Conservation (phyloP, 805 yeast species). For the Saccharomycopsis sp. region DNA sequence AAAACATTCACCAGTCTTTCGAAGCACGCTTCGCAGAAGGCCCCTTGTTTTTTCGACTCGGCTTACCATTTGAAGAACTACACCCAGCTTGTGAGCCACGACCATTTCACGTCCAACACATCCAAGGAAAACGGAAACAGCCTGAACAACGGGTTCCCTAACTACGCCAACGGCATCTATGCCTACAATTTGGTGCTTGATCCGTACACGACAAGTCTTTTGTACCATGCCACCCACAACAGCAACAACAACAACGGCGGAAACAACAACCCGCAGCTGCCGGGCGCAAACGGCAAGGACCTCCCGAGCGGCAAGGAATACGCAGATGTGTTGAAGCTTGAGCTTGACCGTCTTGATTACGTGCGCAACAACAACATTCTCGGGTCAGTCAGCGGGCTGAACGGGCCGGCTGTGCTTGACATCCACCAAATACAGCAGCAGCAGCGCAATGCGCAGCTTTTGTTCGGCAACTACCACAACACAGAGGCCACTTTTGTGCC, state of each 20-base stretch:
- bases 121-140: slow-evolving; percentile 3
- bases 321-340: slow-evolving; percentile 1
- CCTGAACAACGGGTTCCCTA: slow-evolving; percentile 14
- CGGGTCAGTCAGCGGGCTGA: background rate
- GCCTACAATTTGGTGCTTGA: slow-evolving; percentile 14
- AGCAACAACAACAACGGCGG: slow-evolving; percentile 1
- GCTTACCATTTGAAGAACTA: slow-evolving; percentile 20
- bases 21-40: slow-evolving; percentile 18
- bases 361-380: background rate
- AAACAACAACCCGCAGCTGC: slow-evolving; percentile 2
- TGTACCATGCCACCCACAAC: slow-evolving; percentile 2
- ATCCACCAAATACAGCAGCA: background rate
- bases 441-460: background rate
- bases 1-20: slow-evolving; percentile 12
- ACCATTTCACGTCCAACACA: slow-evolving; percentile 20
- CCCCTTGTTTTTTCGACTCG: slow-evolving; percentile 21
- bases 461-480: background rate
- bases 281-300: background rate
- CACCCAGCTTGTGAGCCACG: slow-evolving; percentile 19
- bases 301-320: background rate
- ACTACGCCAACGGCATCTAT: slow-evolving; percentile 16
- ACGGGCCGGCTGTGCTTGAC: background rate
- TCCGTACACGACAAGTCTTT: slow-evolving; percentile 16
- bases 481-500: background rate
- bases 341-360: background rate